Percentiles rank a stretch among this genome's conserved stretches.
These are phyloP conservation scores for Exobasidium cylindrosporum DNA, from an alignment of 1,284 basidiomycete species.

Conservation along the genomic window DNA sequence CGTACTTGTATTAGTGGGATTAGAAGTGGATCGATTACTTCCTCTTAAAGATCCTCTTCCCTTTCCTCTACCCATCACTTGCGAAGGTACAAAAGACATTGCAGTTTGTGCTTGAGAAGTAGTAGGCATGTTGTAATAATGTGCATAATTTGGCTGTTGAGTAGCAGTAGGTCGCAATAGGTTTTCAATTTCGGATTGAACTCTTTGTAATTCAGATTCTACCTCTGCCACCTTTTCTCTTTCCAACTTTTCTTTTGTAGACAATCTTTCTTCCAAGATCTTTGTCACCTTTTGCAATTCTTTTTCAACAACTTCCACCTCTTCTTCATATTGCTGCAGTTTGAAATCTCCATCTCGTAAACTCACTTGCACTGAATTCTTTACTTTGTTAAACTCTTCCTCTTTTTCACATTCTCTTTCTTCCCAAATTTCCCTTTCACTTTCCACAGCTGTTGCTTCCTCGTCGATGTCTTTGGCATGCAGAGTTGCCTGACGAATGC, in stretches of 20 bases:
- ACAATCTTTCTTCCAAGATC: slow-evolving; percentile 24
- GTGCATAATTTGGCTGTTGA: neutral
- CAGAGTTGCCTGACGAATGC: slow-evolving; percentile 40
- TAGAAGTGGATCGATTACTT: neutral
- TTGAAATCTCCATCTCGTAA: neutral
- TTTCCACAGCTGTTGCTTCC: slow-evolving; percentile 32
- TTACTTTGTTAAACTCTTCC: neutral
- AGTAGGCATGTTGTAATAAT: neutral
- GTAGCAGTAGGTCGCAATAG: slow-evolving; percentile 15
- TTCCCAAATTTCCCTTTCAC: slow-evolving; percentile 31
- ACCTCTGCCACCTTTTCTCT: slow-evolving; percentile 25
- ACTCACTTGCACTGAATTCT: neutral
- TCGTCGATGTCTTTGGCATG: slow-evolving; percentile 35
- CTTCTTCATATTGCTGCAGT: neutral
- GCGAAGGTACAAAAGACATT: neutral
- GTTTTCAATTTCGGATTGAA: slow-evolving; percentile 21
- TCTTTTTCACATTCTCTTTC: slow-evolving; percentile 20
- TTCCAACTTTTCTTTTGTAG: slow-evolving; percentile 27
- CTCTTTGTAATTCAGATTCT: slow-evolving; percentile 26
- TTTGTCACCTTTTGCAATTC: slow-evolving; percentile 23
- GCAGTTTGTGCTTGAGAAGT: neutral
- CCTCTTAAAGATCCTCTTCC: neutral
- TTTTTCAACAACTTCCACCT: slow-evolving; percentile 18
- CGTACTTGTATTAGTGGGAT: neutral
- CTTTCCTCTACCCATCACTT: neutral